Base-by-base conservation (phyloP, 1,139 yeast genomes). In the Wickerhamomyces sp. region DNA sequence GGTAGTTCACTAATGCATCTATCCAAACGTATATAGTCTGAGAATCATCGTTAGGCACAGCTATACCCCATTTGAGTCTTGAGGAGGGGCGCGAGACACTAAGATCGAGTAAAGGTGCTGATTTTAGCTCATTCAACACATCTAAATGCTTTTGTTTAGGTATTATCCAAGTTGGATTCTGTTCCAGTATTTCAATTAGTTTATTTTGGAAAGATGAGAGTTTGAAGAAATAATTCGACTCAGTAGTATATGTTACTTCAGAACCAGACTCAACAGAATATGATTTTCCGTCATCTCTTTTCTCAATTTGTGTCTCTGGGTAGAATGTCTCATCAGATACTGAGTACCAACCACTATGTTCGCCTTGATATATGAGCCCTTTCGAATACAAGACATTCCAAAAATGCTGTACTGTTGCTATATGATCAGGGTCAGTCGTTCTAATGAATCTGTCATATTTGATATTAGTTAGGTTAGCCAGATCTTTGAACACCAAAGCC, bases 11-110 rank as follows among this genome's bases (percentile, higher is more conserved):
- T 39, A 92, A 70, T 0, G 99, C 99, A 63, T 92, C 99, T 46
- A 92, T 84, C 99, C 99, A 92, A 9, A 92, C 99, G 54, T 92
- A 92, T 43, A 92, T 81, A 39, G 75, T 81, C 55, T 92, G 97
- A 0, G 78, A 52, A 0, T 72, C 66, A 53, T 92, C 97, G 27
- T 70, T 68, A 0, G 98, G 98, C 0, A 92, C 97, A 2, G 77
- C 76, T 22, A 92, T 83, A 0, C 97, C 97, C 99, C 99, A 92
- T 25, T 72, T 65, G 36, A 90, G 70, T 41, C 98, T 67, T 13
- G 79, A 64, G 0, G 80, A 59, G 0, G 97, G 97, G 46, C 98
- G 69, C 0, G 97, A 89, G 2, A 92, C 72, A 22, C 96, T 86
- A 36, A 92, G 68, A 57, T 92, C 97, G 0, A 66, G 59, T 14